phyloP scores from a whole-genome alignment of 148 eudicot species.

The Talinum fruticosum region DNA sequence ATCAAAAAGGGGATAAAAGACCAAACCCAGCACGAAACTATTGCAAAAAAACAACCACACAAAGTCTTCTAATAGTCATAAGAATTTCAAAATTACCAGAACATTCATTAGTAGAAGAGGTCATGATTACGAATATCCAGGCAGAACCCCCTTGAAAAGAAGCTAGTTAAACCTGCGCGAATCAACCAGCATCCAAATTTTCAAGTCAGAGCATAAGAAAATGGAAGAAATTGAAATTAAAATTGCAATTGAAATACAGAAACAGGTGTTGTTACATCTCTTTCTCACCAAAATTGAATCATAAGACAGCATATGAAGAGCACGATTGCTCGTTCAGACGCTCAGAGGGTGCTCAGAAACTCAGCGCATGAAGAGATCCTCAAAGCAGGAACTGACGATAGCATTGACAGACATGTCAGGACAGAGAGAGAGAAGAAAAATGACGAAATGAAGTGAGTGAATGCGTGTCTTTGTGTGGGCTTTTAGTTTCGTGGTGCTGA shows the following conservation, averaged over 20 bases:
- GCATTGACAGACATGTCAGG: constrained; percentile 9
- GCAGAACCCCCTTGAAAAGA: background rate
- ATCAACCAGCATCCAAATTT: background rate
- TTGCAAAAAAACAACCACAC: background rate
- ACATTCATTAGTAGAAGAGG: constrained; percentile 25
- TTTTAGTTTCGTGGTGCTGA: constrained; percentile 14
- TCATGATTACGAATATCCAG: constrained; percentile 4
- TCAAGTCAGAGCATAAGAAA: background rate
- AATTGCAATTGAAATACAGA: background rate
- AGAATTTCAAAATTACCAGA: constrained; percentile 16
- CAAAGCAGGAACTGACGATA: background rate
- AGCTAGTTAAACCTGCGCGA: background rate
- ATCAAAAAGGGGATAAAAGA: background rate
- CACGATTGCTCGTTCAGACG: too few species aligned
- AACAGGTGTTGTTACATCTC: background rate
- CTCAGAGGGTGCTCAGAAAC: too few species aligned
- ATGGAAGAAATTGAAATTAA: background rate
- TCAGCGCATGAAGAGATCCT: background rate
- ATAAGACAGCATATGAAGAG: background rate
- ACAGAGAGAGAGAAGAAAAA: background rate
- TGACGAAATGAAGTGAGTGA: background rate
- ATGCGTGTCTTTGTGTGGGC: constrained; percentile 1
- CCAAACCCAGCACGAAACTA: background rate
- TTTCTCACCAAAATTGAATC: background rate
- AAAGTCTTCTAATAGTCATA: too few species aligned